A percentile compares a stretch with the other conserved stretches of the same genome.
Conservation (phyloP, 768 basidiomycete species). For the Trametes elegans region DNA sequence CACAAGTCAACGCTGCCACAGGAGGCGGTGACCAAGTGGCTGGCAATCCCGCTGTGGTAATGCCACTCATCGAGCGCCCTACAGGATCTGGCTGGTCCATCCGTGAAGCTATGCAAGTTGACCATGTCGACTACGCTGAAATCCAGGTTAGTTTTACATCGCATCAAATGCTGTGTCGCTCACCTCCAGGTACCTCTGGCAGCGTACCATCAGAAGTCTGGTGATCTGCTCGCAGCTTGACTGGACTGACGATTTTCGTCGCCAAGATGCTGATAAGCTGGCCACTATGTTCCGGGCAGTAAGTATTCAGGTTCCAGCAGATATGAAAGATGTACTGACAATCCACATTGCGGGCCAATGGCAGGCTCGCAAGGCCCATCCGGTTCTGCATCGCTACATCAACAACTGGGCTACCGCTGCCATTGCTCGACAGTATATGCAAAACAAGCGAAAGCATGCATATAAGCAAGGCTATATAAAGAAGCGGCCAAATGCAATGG, state of each 20-base stretch:
- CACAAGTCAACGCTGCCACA: background rate
- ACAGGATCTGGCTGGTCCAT: background rate
- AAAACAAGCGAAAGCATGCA: conserved; percentile 14
- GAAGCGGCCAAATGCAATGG: background rate
- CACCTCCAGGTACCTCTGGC: background rate
- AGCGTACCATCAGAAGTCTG: background rate
- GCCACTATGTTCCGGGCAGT: background rate
- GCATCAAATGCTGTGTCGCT: too few relatives aligned
- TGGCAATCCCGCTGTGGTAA: background rate
- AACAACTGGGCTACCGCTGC: conserved; percentile 22
- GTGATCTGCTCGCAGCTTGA: background rate
- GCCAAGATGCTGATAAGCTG: background rate
- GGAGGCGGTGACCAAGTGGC: background rate
- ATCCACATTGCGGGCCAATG: too few relatives aligned
- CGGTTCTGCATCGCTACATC: conserved; percentile 8
- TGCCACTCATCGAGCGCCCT: background rate
- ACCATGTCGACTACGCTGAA: background rate
- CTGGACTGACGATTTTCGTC: conserved; percentile 6
- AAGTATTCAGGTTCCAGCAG: too few relatives aligned
- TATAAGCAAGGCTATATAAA: conserved; percentile 2
- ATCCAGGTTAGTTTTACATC: background rate
- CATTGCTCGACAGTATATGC: conserved; percentile 20
- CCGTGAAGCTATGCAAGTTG: background rate
- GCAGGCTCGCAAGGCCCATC: conserved; percentile 12
- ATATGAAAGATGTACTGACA: too few relatives aligned